Evolutionary conservation across 2,329 filamentous ascomycete species (phyloP), one percentile per base, ranked within the genome.

Genomic region (Ceratocystis huliohia): DNA sequence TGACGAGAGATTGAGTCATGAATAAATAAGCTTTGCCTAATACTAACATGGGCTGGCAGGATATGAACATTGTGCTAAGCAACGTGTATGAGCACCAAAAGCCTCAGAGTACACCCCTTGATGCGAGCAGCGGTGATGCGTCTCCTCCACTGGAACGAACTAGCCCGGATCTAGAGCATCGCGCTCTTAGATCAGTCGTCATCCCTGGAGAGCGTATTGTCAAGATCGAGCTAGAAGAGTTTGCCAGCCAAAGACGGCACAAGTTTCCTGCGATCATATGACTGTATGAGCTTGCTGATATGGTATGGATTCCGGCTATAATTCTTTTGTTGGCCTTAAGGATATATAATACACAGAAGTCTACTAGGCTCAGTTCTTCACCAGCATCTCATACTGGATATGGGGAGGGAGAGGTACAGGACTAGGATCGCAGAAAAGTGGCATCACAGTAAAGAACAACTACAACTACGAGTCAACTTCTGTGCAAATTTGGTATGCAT

Each of bases 171-270:
- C 72, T 44, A 50, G 64, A 66, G 13, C 67, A 68, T 15, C 64
- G 94, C 65, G 96, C 91, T 73, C 83, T 99, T 25, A 94, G 94
- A 0, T 77, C 97, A 30, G 86, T 99, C 2, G 92, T 96, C 28
- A 84, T 99, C 3, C 94, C 94, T 0, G 92, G 93, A 0, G 80
- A 88, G 70, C 85, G 96, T 74, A 89, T 99, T 70, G 85, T 82
- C 68, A 93, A 88, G 78, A 91, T 99, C 72, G 92, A 96, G 75
- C 80, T 94, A 61, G 91, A 97, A 73, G 87, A 93, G 70, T 87
- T 86, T 73, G 75, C 76, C 1, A 86, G 84, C 69, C 83, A 85
- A 72, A 72, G 79, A 64, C 75, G 69, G 69, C 61, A 68, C 45
- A 50, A 64, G 10, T n/a, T 64, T 3, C 50, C 61, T 13, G 22